Conservation (phyloP, 75 land plant species). For the Sequoiadendron giganteum region DNA sequence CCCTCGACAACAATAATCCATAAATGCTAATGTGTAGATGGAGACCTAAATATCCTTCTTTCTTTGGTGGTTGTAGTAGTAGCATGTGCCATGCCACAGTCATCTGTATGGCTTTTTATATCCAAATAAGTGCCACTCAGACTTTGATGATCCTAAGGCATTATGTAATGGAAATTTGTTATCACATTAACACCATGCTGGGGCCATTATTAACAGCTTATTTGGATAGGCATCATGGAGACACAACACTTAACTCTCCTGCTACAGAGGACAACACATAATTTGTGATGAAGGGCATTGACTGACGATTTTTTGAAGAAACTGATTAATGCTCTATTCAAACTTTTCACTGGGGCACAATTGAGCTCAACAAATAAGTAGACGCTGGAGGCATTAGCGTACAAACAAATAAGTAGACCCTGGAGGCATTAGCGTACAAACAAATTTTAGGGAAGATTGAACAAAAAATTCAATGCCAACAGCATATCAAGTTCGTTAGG, state of each 20-base stretch:
- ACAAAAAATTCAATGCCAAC: neutral
- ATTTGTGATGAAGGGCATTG: neutral
- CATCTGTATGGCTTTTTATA: neutral
- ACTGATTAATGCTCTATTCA: neutral
- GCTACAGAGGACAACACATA: neutral
- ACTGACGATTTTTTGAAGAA: neutral
- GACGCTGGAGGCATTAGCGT: neutral
- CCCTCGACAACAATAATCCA: neutral
- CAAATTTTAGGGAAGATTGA: neutral
- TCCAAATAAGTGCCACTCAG: neutral
- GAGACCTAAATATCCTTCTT: neutral
- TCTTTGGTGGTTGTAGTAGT: neutral
- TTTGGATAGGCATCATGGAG: neutral
- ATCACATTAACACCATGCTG: too few species aligned
- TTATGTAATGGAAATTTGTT: neutral
- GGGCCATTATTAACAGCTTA: too few species aligned
- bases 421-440: neutral
- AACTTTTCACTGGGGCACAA: neutral
- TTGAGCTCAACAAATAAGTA: too few species aligned
- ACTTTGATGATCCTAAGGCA: neutral
- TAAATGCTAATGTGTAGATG: neutral
- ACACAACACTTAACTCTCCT: neutral
- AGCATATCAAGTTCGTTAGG: neutral
- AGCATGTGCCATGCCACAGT: neutral
- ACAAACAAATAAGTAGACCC: neutral